A percentile compares a stretch with the other conserved stretches of the same genome.
Conservation (phyloP, 805 yeast genomes). For the Saturnispora sanitii region DNA sequence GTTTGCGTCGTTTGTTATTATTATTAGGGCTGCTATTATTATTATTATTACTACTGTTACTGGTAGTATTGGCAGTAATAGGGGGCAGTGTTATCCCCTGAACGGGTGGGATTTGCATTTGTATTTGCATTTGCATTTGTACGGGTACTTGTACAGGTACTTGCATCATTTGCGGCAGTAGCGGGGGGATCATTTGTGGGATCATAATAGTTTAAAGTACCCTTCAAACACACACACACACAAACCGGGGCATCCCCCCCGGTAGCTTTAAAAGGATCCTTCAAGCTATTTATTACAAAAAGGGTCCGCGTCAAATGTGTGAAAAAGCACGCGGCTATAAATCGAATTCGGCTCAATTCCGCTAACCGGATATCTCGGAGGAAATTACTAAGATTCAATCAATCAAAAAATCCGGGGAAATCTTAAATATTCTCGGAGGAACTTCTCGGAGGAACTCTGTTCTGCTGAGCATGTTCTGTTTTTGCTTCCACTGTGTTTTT, state of each 20-base stretch:
- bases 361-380: too few species aligned
- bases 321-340: neutral
- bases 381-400: too few species aligned
- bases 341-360: too few species aligned
- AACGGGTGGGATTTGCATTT: neutral
- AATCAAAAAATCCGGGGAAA: too few species aligned
- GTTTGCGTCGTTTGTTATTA: slow-evolving; percentile 23
- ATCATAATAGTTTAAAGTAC: too few species aligned
- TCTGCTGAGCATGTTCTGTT: too few species aligned
- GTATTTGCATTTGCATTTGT: neutral
- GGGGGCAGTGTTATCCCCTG: neutral
- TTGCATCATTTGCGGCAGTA: neutral
- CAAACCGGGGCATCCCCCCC: too few species aligned
- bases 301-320: neutral
- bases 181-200: slow-evolving; percentile 3
- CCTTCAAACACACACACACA: too few species aligned
- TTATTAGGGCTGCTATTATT: neutral
- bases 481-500: neutral
- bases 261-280: neutral
- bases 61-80: neutral
- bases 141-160: neutral
- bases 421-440: too few species aligned
- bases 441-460: too few species aligned
- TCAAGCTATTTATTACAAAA: neutral
- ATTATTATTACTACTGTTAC: neutral